Conservation (phyloP, 2,329 filamentous ascomycete species). For the Verticillium klebahnii region DNA sequence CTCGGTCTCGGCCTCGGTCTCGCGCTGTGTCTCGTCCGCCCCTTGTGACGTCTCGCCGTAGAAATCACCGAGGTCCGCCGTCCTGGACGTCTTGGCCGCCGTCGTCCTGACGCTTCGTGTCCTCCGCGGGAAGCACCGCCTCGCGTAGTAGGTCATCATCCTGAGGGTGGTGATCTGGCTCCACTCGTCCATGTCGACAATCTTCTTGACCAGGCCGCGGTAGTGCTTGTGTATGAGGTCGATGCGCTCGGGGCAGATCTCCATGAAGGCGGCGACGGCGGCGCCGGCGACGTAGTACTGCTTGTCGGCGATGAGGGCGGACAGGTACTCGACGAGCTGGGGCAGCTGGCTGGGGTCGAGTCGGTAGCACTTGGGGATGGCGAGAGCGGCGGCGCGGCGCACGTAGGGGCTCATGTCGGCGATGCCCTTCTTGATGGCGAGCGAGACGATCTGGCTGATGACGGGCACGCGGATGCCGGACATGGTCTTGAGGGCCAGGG, state of each 20-base stretch:
- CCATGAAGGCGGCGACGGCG: constrained; percentile 82
- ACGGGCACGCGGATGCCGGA: constrained; percentile 95
- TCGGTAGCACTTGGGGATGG: constrained; percentile 93
- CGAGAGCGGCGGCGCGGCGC: constrained; percentile 84
- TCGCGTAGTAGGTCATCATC: constrained; percentile 78
- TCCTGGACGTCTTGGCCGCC: background rate
- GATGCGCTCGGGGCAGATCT: constrained; percentile 81
- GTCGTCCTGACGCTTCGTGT: constrained; percentile 48
- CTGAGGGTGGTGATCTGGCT: constrained; percentile 80
- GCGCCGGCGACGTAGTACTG: constrained; percentile 97
- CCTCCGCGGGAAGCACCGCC: constrained; percentile 78
- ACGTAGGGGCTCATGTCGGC: constrained; percentile 95
- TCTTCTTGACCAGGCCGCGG: constrained; percentile 74
- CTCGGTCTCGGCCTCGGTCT: constrained; percentile 24
- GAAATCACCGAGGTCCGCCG: constrained; percentile 62
- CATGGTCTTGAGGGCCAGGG: constrained; percentile 93
- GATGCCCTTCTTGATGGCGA: constrained; percentile 91
- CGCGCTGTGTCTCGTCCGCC: constrained; percentile 22
- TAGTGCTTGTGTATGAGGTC: constrained; percentile 92
- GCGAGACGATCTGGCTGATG: constrained; percentile 93
- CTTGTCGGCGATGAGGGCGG: constrained; percentile 75
- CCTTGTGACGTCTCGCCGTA: constrained; percentile 60
- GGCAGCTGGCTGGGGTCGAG: constrained; percentile 82
- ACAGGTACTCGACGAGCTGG: constrained; percentile 78
- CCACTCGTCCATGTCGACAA: constrained; percentile 99